These are phyloP conservation scores for Knoxdaviesia proteae DNA, from an alignment of 2,329 filamentous ascomycete species.

Conservation along the genomic window DNA sequence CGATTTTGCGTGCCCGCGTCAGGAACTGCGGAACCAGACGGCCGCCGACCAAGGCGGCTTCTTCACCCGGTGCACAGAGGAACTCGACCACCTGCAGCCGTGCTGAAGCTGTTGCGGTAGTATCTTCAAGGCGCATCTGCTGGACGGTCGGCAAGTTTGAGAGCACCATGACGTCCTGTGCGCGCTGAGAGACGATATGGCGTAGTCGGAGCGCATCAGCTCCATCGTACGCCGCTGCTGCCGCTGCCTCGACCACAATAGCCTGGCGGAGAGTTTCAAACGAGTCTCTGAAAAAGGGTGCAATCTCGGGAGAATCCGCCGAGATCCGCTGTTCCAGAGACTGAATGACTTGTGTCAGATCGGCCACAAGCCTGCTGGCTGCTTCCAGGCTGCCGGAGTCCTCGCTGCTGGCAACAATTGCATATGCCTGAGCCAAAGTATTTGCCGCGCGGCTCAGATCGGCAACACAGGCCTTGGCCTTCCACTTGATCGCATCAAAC, in stretches of 20 bases:
- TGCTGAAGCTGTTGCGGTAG: constrained; percentile 14
- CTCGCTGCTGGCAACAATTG: constrained; percentile 25
- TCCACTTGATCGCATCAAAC: constrained; percentile 42
- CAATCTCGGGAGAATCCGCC: constrained; percentile 17
- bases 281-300: constrained; percentile 29
- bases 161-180: constrained; percentile 22
- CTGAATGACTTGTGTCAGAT: constrained; percentile 26
- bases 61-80: constrained; percentile 17
- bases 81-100: constrained; percentile 25
- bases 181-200: constrained; percentile 1
- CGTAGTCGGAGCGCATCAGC: neutral
- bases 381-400: constrained; percentile 15
- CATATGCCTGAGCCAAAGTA: constrained; percentile 34
- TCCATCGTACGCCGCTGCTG: neutral
- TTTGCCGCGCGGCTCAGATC: constrained; percentile 31
- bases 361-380: constrained; percentile 22
- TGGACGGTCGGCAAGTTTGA: constrained; percentile 22
- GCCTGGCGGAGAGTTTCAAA: constrained; percentile 38
- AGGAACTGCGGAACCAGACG: constrained; percentile 25
- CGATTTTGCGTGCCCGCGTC: constrained; percentile 28
- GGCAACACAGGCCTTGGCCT: constrained; percentile 25
- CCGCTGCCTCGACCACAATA: constrained; percentile 17
- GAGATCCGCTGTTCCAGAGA: constrained; percentile 25
- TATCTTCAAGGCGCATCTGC: constrained; percentile 18
- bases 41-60: constrained; percentile 18